Evolutionary conservation across 2,329 filamentous ascomycete genomes (phyloP).

Genomic region (Teratosphaeria epicoccoides): DNA sequence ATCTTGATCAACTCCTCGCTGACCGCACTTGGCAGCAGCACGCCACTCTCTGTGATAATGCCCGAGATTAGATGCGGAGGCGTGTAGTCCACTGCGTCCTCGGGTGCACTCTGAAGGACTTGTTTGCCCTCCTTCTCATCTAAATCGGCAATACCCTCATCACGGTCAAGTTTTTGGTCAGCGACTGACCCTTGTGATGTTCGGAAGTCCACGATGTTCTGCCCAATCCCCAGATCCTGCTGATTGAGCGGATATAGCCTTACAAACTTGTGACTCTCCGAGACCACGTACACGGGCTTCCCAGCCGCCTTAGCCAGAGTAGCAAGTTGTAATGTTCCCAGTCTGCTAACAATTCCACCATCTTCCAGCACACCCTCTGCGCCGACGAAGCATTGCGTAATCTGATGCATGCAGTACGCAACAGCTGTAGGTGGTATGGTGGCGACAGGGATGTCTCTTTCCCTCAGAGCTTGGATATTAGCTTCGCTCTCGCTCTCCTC

Average conservation of each 20-base stretch:
- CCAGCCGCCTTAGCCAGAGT: conserved; percentile 62
- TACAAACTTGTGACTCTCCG: conserved; percentile 95
- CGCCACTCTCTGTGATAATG: conserved; percentile 65
- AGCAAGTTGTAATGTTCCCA: conserved; percentile 81
- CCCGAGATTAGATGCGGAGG: conserved; percentile 60
- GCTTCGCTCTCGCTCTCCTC: conserved; percentile 53
- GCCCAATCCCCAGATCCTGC: conserved; percentile 68
- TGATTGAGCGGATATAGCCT: conserved; percentile 74
- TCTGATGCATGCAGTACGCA: conserved; percentile 66
- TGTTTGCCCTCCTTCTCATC: conserved; percentile 1
- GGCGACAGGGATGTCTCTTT: conserved; percentile 69
- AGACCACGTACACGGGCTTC: conserved; percentile 79
- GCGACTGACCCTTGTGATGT: conserved; percentile 32
- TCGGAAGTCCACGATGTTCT: conserved; percentile 65
- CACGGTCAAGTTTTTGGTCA: conserved; percentile 9
- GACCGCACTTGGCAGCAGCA: conserved; percentile 59
- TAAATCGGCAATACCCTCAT: conserved; percentile 24
- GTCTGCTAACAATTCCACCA: conserved; percentile 78
- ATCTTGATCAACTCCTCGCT: conserved; percentile 61
- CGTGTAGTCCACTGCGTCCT: conserved; percentile 52
- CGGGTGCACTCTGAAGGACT: conserved; percentile 4
- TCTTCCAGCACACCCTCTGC: conserved; percentile 86
- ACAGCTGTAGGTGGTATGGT: conserved; percentile 66
- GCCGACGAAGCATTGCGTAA: conserved; percentile 58
- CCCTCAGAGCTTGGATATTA: conserved; percentile 61